Percentiles rank a stretch among this genome's conserved stretches.
Conservation (phyloP, 78 protist species). For the Bodo saltans region DNA sequence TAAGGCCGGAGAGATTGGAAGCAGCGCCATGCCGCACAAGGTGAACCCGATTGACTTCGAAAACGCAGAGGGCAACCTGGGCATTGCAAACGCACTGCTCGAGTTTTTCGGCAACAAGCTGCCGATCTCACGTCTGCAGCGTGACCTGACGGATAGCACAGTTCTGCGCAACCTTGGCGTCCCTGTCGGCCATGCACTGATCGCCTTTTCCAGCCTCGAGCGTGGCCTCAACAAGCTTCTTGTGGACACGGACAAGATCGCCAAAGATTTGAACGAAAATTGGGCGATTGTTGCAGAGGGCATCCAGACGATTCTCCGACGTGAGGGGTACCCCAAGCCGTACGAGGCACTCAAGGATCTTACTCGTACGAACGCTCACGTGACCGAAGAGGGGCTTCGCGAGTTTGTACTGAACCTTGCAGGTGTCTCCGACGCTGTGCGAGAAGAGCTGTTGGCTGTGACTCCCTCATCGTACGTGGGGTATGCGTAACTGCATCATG, state of each 20-base stretch:
- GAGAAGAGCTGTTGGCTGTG: conserved; percentile 41
- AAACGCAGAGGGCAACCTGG: conserved; percentile 89
- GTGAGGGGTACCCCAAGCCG: conserved; percentile 75
- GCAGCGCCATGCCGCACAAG: conserved; percentile 89
- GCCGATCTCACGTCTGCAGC: conserved; percentile 79
- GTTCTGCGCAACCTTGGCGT: conserved; percentile 73
- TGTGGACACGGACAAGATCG: conserved; percentile 37
- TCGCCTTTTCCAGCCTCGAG: conserved; percentile 47
- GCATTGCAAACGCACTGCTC: conserved; percentile 80
- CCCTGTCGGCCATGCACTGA: conserved; percentile 53
- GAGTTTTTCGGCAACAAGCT: conserved; percentile 65
- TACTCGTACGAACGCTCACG: conserved; percentile 55
- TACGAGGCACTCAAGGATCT: conserved; percentile 70
- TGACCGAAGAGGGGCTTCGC: conserved; percentile 41
- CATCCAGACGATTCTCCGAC: conserved; percentile 73
- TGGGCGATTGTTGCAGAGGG: conserved; percentile 83
- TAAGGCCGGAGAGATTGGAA: conserved; percentile 76
- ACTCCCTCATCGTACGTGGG: conserved; percentile 24
- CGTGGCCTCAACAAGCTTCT: conserved; percentile 70
- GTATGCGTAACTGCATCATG: conserved; percentile 9
- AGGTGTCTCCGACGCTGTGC: conserved; percentile 41
- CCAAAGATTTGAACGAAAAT: conserved; percentile 57
- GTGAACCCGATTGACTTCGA: conserved; percentile 91
- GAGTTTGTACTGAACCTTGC: conserved; percentile 56
- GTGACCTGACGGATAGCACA: conserved; percentile 83